Conservation (phyloP, 2,329 filamentous ascomycete genomes). For the Curvularia lunata region DNA sequence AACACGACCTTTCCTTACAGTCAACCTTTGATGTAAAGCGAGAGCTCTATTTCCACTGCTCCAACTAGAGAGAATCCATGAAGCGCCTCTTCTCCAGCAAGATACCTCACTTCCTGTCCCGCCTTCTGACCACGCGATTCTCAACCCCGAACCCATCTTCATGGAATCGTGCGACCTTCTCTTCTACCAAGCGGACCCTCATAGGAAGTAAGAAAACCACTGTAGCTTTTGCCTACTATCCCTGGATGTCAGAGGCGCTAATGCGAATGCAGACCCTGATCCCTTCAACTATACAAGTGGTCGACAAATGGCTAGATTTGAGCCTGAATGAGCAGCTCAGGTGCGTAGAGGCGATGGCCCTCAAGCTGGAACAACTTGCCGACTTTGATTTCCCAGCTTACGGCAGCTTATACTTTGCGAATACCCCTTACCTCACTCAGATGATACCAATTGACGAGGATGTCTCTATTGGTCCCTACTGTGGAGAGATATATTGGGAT, state of each 20-base stretch:
- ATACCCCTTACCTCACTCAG: conserved; percentile 23
- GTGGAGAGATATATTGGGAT: conserved; percentile 40
- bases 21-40: too few species aligned
- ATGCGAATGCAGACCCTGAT: neutral
- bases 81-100: neutral
- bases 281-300: neutral
- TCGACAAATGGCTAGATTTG: conserved; percentile 45
- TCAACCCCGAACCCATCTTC: too few species aligned
- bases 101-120: too few species aligned
- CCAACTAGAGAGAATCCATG: neutral
- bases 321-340: neutral
- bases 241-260: neutral
- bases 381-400: conserved; percentile 48
- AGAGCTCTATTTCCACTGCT: too few species aligned
- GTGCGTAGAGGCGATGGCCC: conserved; percentile 39
- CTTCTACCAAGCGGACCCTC: neutral
- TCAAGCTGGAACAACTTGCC: conserved; percentile 40
- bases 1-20: too few species aligned
- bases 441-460: conserved; percentile 22
- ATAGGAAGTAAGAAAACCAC: neutral
- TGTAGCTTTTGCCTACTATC: neutral
- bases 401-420: conserved; percentile 44
- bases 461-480: conserved; percentile 44
- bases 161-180: neutral
- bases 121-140: too few species aligned